These are phyloP conservation scores for Leccinum fuscescens DNA, from an alignment of 1,284 basidiomycete species.

Conservation along the genomic window DNA sequence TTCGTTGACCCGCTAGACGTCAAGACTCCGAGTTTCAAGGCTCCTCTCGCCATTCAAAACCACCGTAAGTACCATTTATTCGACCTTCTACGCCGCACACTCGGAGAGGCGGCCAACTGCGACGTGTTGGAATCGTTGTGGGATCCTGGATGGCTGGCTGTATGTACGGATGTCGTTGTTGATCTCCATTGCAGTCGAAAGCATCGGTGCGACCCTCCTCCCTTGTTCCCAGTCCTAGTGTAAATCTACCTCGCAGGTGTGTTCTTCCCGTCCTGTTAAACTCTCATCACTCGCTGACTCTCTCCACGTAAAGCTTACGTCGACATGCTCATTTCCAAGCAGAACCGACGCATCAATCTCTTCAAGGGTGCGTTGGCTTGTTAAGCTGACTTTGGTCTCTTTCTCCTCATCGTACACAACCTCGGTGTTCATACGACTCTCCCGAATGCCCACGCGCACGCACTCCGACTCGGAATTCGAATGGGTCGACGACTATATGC, in stretches of 20 bases:
- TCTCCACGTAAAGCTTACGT: slow-evolving; percentile 32
- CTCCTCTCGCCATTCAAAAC: no score
- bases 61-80: no score
- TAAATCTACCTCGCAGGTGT: neutral
- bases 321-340: slow-evolving; percentile 86
- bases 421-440: neutral
- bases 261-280: neutral
- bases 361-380: slow-evolving; percentile 87
- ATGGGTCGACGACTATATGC: neutral
- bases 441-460: neutral
- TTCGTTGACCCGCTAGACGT: slow-evolving; percentile 28
- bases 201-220: slow-evolving; percentile 16
- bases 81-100: no score
- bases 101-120: no score
- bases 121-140: no score
- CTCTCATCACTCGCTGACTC: neutral
- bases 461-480: neutral
- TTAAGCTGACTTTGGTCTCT: neutral
- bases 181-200: slow-evolving; percentile 14
- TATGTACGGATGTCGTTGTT: slow-evolving; percentile 21
- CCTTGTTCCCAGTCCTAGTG: neutral
- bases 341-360: slow-evolving; percentile 85
- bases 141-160: no score
- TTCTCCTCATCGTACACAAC: neutral
- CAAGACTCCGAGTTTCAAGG: slow-evolving; percentile 9